A percentile compares a stretch with the other conserved stretches of the same genome.
phyloP scores from a whole-genome alignment of 2,329 filamentous ascomycete genomes.

The Exophiala oligosperma region DNA sequence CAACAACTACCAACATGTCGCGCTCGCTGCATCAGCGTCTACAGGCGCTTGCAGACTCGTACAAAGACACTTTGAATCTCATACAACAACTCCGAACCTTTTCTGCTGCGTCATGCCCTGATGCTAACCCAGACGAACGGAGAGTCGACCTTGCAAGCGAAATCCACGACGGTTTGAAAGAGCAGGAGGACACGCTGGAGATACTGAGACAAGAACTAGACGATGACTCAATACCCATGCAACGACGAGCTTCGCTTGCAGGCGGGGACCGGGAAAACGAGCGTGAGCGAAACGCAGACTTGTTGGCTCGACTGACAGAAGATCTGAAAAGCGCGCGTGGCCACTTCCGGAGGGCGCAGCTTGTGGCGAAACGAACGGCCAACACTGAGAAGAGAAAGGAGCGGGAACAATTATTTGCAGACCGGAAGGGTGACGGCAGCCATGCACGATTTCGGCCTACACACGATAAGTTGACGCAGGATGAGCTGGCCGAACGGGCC shows the following conservation, averaged over 20 bases:
- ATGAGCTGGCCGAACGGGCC: constrained; percentile 72
- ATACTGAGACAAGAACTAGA: constrained; percentile 74
- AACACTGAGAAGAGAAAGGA: constrained; percentile 73
- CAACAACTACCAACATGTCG: constrained; percentile 36
- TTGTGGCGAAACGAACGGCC: constrained; percentile 73
- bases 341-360: constrained; percentile 78
- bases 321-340: constrained; percentile 68
- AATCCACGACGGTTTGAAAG: constrained; percentile 74
- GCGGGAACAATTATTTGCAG: constrained; percentile 71
- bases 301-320: constrained; percentile 64
- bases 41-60: constrained; percentile 52
- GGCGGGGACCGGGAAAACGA: constrained; percentile 45
- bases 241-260: constrained; percentile 7
- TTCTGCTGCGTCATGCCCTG: constrained; percentile 61
- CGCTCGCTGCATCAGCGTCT: constrained; percentile 49
- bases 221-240: constrained; percentile 43
- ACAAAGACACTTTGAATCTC: constrained; percentile 55
- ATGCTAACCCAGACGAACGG: constrained; percentile 61
- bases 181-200: constrained; percentile 81
- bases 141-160: constrained; percentile 75
- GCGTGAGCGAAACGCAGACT: constrained; percentile 65
- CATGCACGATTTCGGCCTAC: constrained; percentile 27
- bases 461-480: constrained; percentile 60
- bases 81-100: constrained; percentile 60
- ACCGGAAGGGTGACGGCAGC: constrained; percentile 32